Evolutionary conservation across 805 yeast genomes (phyloP).

Genomic region (Saccharomycopsis sp.): DNA sequence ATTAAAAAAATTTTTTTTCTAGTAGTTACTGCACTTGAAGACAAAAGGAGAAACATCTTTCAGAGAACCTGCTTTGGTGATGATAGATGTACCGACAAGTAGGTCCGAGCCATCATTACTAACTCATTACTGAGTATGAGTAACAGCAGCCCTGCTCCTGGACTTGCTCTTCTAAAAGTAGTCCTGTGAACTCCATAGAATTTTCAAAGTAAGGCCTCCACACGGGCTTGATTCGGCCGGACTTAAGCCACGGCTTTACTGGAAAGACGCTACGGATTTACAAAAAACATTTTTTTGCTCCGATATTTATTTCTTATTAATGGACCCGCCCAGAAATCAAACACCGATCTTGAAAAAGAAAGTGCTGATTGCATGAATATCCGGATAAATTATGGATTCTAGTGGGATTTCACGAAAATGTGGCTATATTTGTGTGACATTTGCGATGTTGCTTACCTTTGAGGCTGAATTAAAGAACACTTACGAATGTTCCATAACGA

Average conservation of each 20-base stretch:
- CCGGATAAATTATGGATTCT: background rate
- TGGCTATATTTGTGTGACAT: no score
- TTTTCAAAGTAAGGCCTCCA: background rate
- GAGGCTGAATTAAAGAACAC: no score
- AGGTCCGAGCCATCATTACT: background rate
- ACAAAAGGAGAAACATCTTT: background rate
- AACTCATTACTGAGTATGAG: background rate
- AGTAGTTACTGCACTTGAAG: background rate
- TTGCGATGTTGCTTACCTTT: no score
- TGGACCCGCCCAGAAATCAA: background rate
- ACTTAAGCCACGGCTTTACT: background rate
- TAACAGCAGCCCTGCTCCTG: background rate
- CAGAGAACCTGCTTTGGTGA: no score
- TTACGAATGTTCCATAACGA: no score
- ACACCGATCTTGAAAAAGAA: no score
- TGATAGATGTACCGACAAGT: no score
- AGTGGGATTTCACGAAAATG: background rate
- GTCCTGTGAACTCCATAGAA: no score
- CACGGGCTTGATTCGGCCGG: background rate
- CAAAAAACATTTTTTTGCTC: background rate
- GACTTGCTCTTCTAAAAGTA: no score
- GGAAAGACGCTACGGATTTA: background rate
- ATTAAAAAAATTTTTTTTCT: no score
- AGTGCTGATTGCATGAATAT: background rate
- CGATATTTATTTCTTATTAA: background rate